Evolutionary conservation across 2,329 filamentous ascomycete genomes (phyloP).

Genomic region (Biscogniauxia mediterranea): DNA sequence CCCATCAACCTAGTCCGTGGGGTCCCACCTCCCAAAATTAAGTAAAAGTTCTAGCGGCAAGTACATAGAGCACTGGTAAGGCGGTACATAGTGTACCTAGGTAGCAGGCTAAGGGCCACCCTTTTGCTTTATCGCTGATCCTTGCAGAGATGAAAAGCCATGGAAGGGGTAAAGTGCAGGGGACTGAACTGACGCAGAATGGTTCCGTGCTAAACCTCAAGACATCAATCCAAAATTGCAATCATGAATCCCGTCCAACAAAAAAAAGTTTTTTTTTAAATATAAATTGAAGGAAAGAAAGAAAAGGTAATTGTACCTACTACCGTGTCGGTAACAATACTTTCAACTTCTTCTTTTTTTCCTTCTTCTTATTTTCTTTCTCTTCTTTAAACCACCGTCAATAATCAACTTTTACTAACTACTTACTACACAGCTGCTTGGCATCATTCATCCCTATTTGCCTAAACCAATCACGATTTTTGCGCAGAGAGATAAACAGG

Average conservation of each 20-base stretch:
- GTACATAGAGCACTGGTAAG: too few relatives aligned
- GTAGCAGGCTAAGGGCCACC: not conserved
- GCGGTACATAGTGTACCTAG: too few relatives aligned
- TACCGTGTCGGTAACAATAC: not conserved
- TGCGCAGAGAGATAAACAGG: too few relatives aligned
- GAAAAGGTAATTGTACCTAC: not conserved
- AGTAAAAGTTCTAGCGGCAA: not conserved
- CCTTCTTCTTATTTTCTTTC: not conserved
- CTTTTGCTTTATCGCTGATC: not conserved
- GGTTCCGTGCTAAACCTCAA: too few relatives aligned
- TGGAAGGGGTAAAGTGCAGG: not conserved
- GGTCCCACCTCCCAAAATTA: not conserved
- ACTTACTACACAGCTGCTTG: not conserved
- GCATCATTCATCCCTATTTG: not conserved
- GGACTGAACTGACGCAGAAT: not conserved
- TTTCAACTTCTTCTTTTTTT: not conserved
- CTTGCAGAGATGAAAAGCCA: not conserved
- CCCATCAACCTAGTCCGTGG: too few relatives aligned
- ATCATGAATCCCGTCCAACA: not conserved
- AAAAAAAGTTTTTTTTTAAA: not conserved
- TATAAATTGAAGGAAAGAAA: not conserved
- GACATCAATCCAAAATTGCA: too few relatives aligned
- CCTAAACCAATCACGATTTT: too few relatives aligned
- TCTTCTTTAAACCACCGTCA: not conserved
- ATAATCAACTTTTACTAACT: not conserved